Conservation (phyloP, 768 basidiomycete species). For the Phylloporus arenicola region DNA sequence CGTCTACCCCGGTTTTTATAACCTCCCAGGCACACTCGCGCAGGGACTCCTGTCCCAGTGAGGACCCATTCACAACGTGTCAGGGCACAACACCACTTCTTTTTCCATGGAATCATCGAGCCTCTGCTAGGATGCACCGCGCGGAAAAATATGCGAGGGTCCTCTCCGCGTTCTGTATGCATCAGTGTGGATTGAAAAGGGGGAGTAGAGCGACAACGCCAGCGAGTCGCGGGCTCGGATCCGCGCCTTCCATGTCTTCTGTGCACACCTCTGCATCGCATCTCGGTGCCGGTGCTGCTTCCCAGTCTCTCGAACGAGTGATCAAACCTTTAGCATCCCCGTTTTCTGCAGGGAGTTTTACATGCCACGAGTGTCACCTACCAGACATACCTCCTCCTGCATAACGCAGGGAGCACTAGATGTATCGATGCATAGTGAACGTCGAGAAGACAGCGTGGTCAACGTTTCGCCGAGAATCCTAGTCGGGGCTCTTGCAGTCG, state of each 20-base stretch:
- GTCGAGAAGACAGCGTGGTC: neutral
- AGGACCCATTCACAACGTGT: neutral
- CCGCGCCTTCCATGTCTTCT: neutral
- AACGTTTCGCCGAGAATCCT: slow-evolving; percentile 7
- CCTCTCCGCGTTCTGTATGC: neutral
- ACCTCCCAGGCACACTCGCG: neutral
- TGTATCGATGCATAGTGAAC: neutral
- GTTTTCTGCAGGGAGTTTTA: too few species aligned
- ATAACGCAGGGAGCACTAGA: too few species aligned
- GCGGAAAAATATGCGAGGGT: neutral
- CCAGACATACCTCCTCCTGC: too few species aligned
- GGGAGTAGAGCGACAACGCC: neutral
- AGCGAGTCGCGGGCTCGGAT: neutral
- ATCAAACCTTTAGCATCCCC: too few species aligned
- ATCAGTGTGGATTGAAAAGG: neutral
- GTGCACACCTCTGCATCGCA: neutral
- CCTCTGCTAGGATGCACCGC: neutral
- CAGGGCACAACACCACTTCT: neutral
- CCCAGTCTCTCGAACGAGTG: neutral
- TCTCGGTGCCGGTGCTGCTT: neutral
- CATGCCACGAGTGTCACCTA: too few species aligned
- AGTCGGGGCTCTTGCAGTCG: neutral
- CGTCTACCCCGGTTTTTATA: neutral
- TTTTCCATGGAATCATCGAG: neutral
- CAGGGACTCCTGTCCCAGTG: neutral